These are phyloP conservation scores for Agapanthus africanus DNA, from an alignment of 106 monocot genomes.

Conservation along the genomic window DNA sequence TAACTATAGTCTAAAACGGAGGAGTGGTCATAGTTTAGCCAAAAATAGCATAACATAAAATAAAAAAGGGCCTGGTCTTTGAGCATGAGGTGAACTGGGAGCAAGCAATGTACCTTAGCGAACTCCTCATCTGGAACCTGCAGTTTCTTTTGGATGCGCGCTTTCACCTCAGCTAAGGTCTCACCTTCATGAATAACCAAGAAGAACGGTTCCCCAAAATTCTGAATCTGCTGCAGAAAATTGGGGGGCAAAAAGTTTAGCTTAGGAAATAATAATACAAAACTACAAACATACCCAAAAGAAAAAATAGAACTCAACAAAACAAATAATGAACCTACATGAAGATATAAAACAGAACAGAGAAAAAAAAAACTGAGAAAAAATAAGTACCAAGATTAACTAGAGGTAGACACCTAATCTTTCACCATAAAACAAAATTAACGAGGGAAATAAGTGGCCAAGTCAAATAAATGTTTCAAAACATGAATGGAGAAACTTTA, in stretches of 20 bases:
- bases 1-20: neutral
- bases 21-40: neutral
- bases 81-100: neutral
- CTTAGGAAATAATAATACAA: too few relatives aligned
- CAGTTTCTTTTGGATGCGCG: conserved; percentile 69
- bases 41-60: neutral
- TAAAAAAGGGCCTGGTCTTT: neutral
- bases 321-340: neutral
- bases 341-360: neutral
- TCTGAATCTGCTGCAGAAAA: conserved; percentile 58
- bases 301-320: neutral
- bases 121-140: conserved; percentile 79
- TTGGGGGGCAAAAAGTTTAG: neutral
- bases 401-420: neutral
- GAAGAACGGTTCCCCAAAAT: conserved; percentile 88
- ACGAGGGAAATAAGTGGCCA: neutral
- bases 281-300: too few relatives aligned
- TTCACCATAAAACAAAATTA: neutral
- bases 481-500: neutral
- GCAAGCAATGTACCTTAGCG: conserved; percentile 63
- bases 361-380: neutral
- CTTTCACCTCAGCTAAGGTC: conserved; percentile 59
- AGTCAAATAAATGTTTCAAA: neutral
- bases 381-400: neutral
- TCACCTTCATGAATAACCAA: conserved; percentile 80